Evolutionary conservation across 169 alveolate genomes (phyloP).

Genomic region (Cryptosporidium parvum): DNA sequence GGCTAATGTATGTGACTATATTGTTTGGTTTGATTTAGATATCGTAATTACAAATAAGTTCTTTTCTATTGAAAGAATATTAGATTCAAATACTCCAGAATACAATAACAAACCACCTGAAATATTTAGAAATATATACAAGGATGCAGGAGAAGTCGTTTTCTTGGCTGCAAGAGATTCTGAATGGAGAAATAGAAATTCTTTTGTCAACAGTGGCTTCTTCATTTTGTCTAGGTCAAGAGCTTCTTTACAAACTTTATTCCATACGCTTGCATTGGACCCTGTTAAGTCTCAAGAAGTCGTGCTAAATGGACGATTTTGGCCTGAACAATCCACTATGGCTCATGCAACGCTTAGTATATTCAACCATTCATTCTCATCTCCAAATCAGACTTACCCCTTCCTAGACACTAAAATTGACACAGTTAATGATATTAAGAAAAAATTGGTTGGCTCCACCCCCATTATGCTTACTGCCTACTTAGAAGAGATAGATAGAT

Average conservation of each 20-base stretch:
- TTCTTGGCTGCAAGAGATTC: conserved; percentile 55
- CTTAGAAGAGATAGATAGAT: neutral
- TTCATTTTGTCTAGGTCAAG: conserved; percentile 41
- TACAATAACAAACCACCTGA: neutral
- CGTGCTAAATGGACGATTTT: conserved; percentile 39
- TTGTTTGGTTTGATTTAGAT: conserved; percentile 70
- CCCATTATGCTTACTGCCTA: conserved; percentile 6
- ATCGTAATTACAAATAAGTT: conserved; percentile 52
- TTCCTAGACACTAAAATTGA: neutral
- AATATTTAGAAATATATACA: conserved; percentile 15
- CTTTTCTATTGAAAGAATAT: conserved; percentile 40
- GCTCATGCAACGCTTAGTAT: conserved; percentile 19
- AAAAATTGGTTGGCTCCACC: neutral
- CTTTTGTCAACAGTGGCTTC: conserved; percentile 67
- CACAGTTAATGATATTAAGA: neutral
- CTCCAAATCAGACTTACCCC: conserved; percentile 23
- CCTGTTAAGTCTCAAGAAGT: conserved; percentile 35
- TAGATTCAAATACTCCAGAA: conserved; percentile 4
- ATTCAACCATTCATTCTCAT: conserved; percentile 14
- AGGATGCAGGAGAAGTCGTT: conserved; percentile 17
- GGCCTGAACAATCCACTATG: conserved; percentile 74
- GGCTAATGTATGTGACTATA: conserved; percentile 52
- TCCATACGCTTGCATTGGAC: conserved; percentile 37
- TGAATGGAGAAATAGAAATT: conserved; percentile 44
- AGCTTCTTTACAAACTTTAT: conserved; percentile 27